phyloP scores from a whole-genome alignment of 2,329 filamentous ascomycete species.

The Scytalidium lignicola region DNA sequence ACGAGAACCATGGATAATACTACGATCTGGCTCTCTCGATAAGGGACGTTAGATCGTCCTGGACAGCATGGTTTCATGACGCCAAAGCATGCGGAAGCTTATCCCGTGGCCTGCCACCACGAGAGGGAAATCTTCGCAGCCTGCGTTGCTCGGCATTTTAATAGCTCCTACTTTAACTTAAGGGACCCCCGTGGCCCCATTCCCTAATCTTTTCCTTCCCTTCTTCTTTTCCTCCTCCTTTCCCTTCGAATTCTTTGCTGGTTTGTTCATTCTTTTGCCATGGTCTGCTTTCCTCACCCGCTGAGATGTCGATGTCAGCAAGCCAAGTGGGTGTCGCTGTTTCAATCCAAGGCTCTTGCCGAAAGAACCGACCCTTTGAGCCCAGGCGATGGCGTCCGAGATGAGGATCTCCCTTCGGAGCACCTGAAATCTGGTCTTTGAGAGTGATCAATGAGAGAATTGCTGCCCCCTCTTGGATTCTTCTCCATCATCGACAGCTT shows the following conservation, averaged over 20 bases:
- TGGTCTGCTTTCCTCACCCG: background rate
- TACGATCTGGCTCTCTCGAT: background rate
- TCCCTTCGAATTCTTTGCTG: conserved; percentile 1
- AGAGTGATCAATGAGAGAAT: background rate
- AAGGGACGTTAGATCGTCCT: conserved; percentile 7
- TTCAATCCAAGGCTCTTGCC: conserved; percentile 4
- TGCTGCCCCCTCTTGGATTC: background rate
- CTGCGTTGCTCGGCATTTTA: conserved; percentile 18
- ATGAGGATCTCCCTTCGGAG: background rate
- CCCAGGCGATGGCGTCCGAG: conserved; percentile 2
- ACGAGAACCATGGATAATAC: too few species aligned
- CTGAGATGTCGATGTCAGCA: background rate
- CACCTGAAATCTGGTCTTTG: too few species aligned
- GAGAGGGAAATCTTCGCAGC: background rate
- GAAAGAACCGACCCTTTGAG: conserved; percentile 9
- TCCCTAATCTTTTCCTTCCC: conserved; percentile 5
- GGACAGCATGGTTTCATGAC: conserved; percentile 13
- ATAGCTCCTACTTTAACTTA: background rate
- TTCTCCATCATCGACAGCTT: background rate
- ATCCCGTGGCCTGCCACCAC: conserved; percentile 11
- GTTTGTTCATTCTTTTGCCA: background rate
- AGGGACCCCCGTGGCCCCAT: conserved; percentile 3
- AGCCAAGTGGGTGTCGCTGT: conserved; percentile 9
- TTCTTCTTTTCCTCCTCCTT: conserved; percentile 2
- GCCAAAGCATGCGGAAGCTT: conserved; percentile 16